Evolutionary conservation across 257 asterid species (phyloP), one percentile per base, ranked within the genome.

Genomic region (Cruciata laevipes): DNA sequence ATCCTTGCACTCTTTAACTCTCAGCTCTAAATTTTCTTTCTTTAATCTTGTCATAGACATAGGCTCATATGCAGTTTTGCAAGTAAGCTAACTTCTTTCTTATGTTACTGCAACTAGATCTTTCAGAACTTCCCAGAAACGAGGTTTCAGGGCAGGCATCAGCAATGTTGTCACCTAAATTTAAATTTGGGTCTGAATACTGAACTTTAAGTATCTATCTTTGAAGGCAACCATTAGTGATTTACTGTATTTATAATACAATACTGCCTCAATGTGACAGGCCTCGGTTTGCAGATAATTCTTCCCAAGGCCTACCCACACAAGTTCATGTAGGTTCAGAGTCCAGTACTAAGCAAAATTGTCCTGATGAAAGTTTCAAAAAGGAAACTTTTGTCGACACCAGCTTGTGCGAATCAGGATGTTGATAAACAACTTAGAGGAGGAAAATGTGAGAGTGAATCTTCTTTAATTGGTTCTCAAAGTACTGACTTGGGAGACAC

Each of bases 141-240:
- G 78, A 73, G 82, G 86, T 90, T 70, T 93, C 98, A 30, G 98
- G 97, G 44, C 98, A 93, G 76, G 81, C 77, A 56, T 72, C 90
- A 59, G 86, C 90, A 62, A 63, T 77, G 3, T 82, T 81, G 70
- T 83, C 86, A 74, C 72, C 72, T 77, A 71, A 69, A 77, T 77
- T 79, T 73, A 60, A 71, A 74, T 72, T 69, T 65, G 79, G 91
- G 98, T 89, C 86, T 65, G 56, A 60, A 60, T 17, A 73, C 38
- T 49, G 55, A 49, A 69, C 68, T 55, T 63, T 49, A 71, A 62
- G 65, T 51, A 33, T 79, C 62, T 11, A 6, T 59, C 59, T 59
- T 61, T 47, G 35, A 60, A 33, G 69, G 53, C 68, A 37, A 67
- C 35, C 60, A 31, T 57, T 64, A 72, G 65, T 9, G 51, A 42